Base-by-base conservation (phyloP, 768 basidiomycete genomes). In the Lactarius hatsudake region DNA sequence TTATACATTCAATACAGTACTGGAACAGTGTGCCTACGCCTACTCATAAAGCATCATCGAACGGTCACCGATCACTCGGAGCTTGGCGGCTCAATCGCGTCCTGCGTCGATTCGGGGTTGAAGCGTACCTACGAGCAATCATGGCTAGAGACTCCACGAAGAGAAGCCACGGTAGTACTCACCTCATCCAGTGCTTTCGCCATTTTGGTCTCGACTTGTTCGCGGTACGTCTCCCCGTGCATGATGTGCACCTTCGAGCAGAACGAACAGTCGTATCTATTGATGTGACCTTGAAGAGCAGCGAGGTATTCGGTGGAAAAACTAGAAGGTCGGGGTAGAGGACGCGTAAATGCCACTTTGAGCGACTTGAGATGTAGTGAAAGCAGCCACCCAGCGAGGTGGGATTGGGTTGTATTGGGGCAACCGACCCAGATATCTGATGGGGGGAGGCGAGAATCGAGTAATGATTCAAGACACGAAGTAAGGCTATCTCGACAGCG, bases 401-500 rank as follows among this genome's bases (percentile, higher is more conserved):
- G 13, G 2, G 59, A 42, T 20, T 28, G 12, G 1, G 28, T 6
- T 32, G 42, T 61, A 12, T 43, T 26, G 51, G 23, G 30, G 23
- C 64, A 65, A 8, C 59, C 64, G 17, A 61, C 59, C 64, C 64
- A 65, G n/a, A 59, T 54, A 60, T 59, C 58, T 12, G 26, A 59
- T 5, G 64, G 64, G 2, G 64, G 64, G 4, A 65, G 48, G 38
- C 58, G 64, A 42, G 34, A 23, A 56, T 65, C 64, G 30, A 60
- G 59, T 28, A 65, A 20, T 6, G 64, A 53, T 26, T 65, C 64
- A 15, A 53, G 12, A 53, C 23, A 53, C n/a, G 23, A 56, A 55
- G 23, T 32, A 48, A 66, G 59, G 17, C 18, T 38, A 45, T 61
- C 60, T 15, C 65, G 65, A 61, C 65, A 61, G 42, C 53, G 59